Conservation (phyloP, 2,329 filamentous ascomycete genomes). For the Daldinia sp. region DNA sequence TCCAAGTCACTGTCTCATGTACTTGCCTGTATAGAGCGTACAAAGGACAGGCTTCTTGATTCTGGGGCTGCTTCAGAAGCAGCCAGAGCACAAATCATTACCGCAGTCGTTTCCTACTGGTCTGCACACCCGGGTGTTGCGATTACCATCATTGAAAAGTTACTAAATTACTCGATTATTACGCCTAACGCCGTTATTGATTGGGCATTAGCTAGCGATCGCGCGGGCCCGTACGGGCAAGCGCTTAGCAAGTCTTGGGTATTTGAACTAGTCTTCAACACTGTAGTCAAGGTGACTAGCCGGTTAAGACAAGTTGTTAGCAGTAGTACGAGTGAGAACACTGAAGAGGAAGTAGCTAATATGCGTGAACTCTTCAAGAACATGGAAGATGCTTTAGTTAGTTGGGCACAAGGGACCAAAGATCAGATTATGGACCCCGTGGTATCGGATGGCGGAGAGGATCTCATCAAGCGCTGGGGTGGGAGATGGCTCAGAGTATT, state of each 20-base stretch:
- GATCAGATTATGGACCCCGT: conserved; percentile 76
- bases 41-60: conserved; percentile 85
- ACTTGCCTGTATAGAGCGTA: conserved; percentile 92
- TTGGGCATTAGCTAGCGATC: conserved; percentile 78
- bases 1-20: conserved; percentile 97
- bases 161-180: conserved; percentile 96
- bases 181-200: conserved; percentile 85
- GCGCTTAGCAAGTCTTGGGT: conserved; percentile 77
- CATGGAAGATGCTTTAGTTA: conserved; percentile 79
- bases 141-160: conserved; percentile 91
- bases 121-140: conserved; percentile 89
- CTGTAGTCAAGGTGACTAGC: conserved; percentile 87
- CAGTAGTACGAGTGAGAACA: conserved; percentile 63
- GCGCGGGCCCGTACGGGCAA: conserved; percentile 63
- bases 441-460: conserved; percentile 63
- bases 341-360: conserved; percentile 69
- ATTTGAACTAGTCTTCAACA: conserved; percentile 90
- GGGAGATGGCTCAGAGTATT: conserved; percentile 88
- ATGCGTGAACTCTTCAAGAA: conserved; percentile 83
- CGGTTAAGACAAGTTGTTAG: conserved; percentile 82
- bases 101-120: conserved; percentile 93
- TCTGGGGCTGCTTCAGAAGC: conserved; percentile 77
- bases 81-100: conserved; percentile 87
- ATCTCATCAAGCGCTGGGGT: conserved; percentile 80
- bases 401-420: conserved; percentile 76